Base-by-base conservation (phyloP, 2,329 filamentous ascomycete genomes). In the Ophiostoma angusticollis region DNA sequence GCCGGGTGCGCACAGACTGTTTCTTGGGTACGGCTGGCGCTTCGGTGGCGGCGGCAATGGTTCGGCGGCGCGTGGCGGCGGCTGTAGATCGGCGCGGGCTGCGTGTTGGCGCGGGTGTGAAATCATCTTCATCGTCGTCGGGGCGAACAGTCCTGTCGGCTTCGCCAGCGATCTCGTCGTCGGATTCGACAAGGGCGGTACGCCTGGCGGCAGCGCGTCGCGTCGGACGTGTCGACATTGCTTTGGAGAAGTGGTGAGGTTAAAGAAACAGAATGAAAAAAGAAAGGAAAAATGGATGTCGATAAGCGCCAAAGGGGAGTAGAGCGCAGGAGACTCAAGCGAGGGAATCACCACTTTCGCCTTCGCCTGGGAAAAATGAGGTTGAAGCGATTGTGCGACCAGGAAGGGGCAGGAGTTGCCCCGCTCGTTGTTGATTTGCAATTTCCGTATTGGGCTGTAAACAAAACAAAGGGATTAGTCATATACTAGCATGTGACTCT, bases 101-200 rank as follows among this genome's bases (percentile, higher is more conserved):
- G 33, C 63, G 67, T 43, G 71, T 65, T 1, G 80, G 72, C 34
- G 80, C 80, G 3, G 85, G 85, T 31, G 80, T 81, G 52, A 86
- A 91, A 35, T 93, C 84, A 35, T 87, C 80, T 47, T 83, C 81
- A 35, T 63, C 68, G 4, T 80, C 73, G 21, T 80, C 70, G 13
- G 73, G 67, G 24, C 74, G 64, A 43, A 53, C 57, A 1, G 35
- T 41, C 31, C 49, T 56, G 31, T 41, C 30, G 55, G 63, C 37
- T 72, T 50, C 31, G 50, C 73, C 67, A 45, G 70, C 65, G 50
- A 72, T 64, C 28, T 85, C 82, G 42, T 93, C 84, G 30, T 89
- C 84, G 8, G 78, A 85, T 48, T 93, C 85, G 43, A 87, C 64
- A 34, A 93, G 70, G 36, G 80, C 74, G 50, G 78, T 81, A 51